Evolutionary conservation across 2,329 filamentous ascomycete genomes (phyloP), one percentile per base, ranked within the genome.

Genomic region (Monilinia fructigena): DNA sequence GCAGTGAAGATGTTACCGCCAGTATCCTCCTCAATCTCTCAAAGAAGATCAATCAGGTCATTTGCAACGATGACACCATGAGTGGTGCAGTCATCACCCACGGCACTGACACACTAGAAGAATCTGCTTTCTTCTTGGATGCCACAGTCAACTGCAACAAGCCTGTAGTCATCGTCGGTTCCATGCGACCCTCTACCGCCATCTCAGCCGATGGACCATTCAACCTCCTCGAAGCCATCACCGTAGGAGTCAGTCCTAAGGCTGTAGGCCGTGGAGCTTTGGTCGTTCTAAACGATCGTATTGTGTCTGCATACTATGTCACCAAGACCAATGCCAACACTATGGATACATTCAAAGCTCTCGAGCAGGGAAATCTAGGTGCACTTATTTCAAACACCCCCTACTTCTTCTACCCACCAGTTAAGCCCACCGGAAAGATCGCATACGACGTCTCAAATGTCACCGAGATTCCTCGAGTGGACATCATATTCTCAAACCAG

Each of bases 21-120:
- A 78, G 75, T 7, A 79, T 84, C 63, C 78, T 83, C 45, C 76
- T 86, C 26, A 78, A 77, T 35, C 72, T 87, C 47, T 78, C 81
- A 7, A 77, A 81, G 31, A 76, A 78, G 65, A 81, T 86, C 63
- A 82, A 83, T 65, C 71, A 72, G 16, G 82, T 83, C 65, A 68
- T 75, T 45, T 74, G 71, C 66, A 56, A 68, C 10, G 73, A 74
- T 42, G 68, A 68, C 0, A 76, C 78, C 0, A 75, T 80, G 50
- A 71, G 75, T 12, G 85, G 82, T 47, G 83, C 82, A 8, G 83
- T 88, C 7, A 77, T 89, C 63, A 88, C 86, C 0, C 86, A 89
- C 71, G 86, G 87, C 58, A 89, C 87, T 11, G 87, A 89, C 71
- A 87, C 85, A 0, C 78, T 89, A 1, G 86, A 88, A 71, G 86